Conservation (phyloP, 176 grass and related monocot species). For the Phoenix roebelenii region DNA sequence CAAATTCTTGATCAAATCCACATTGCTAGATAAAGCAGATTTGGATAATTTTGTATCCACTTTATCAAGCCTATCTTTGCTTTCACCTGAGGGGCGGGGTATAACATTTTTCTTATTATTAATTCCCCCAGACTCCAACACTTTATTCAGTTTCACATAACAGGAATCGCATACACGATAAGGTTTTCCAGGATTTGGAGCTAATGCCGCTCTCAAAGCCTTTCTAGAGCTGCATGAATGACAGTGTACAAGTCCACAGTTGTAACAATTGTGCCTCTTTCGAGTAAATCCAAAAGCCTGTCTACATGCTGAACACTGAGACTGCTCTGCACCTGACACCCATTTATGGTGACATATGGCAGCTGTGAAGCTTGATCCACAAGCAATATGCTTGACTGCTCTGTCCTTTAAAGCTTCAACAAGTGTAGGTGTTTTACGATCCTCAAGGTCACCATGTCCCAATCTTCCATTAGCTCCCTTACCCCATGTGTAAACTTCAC, state of each 20-base stretch:
- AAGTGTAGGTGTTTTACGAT: constrained; percentile 69
- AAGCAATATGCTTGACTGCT: constrained; percentile 68
- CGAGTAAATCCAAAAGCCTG: constrained; percentile 96
- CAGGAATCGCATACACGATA: constrained; percentile 96
- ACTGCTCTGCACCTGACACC: constrained; percentile 88
- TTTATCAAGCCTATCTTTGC: constrained; percentile 36
- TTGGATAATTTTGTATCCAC: constrained; percentile 32
- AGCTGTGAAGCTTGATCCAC: constrained; percentile 82
- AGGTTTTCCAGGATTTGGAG: constrained; percentile 91
- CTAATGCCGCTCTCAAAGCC: constrained; percentile 69
- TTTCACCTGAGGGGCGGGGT: neutral
- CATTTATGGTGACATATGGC: constrained; percentile 94
- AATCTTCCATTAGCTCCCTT: constrained; percentile 89
- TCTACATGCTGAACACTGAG: constrained; percentile 82
- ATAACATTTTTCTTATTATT: constrained; percentile 26
- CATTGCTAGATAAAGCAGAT: constrained; percentile 36
- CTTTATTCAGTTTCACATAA: constrained; percentile 76
- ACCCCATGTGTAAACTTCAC: constrained; percentile 98
- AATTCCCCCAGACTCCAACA: constrained; percentile 49
- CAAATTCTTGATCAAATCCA: constrained; percentile 81
- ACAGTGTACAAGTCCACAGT: constrained; percentile 94
- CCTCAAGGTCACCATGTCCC: constrained; percentile 73
- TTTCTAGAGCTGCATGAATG: constrained; percentile 91
- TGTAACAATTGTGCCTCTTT: constrained; percentile 95
- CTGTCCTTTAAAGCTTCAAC: constrained; percentile 88